Evolutionary conservation across 306 rosid species (phyloP), one percentile per base, ranked within the genome.

Genomic region (Ziziphus jujuba): DNA sequence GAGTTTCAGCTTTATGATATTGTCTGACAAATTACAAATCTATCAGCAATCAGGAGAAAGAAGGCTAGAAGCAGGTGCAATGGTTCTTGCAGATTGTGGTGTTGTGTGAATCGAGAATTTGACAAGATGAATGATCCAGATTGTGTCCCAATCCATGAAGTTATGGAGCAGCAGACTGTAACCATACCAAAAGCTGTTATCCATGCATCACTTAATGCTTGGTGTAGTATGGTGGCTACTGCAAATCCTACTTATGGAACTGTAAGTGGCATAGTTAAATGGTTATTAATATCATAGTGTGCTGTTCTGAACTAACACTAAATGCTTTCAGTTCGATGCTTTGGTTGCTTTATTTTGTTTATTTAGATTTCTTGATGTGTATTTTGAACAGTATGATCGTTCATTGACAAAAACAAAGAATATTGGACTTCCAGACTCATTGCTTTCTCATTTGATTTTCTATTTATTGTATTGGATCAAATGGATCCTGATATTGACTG

Each of bases 51-150:
- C n/a, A n/a, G n/a, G n/a, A n/a, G n/a, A n/a, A n/a, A n/a, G n/a
- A n/a, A n/a, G n/a, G n/a, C n/a, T 93, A 49, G 99, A 93, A 85
- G 99, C 99, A 66, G 99, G 99, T 72, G 99, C 97, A 14, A 93
- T 93, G 99, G 99, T 93, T 75, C 97, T 93, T 67, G 99, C 97
- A 59, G 97, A 93, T 79, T 83, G 99, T 67, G 99, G 99, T 53
- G 99, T 93, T 83, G 99, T 93, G 75, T 90, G 97, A 79, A 93
- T 93, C 85, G 99, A 93, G 99, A 93, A 70, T 93, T 93, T 83
- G 97, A 93, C 85, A 93, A 93, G 82, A 93, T 93, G 99, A 93
- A 93, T 66, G 99, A 93, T 72, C 86, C 79, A 80, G 99, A 93
- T 75, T 88, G 99, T 54, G 99, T 93, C 56, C 97, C 99, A 54